Evolutionary conservation across 2,329 filamentous ascomycete genomes (phyloP).

Genomic region (Fusarium sp.): DNA sequence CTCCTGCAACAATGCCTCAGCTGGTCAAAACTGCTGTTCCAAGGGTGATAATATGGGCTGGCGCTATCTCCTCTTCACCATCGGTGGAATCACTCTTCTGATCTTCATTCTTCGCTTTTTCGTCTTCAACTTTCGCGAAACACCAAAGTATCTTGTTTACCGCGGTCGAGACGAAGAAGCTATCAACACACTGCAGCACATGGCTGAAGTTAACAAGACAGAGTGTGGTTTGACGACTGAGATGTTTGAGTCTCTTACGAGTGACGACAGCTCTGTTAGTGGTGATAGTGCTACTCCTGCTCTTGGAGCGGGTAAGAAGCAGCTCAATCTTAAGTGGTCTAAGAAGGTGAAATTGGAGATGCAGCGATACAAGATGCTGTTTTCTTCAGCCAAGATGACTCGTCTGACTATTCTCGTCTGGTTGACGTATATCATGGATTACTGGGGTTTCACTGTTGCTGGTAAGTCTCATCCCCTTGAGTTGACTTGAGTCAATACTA

Average conservation of each 20-base stretch:
- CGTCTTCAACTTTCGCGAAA: conserved; percentile 60
- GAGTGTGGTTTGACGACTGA: conserved; percentile 51
- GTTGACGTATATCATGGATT: conserved; percentile 55
- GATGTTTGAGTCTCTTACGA: conserved; percentile 47
- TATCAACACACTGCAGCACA: conserved; percentile 59
- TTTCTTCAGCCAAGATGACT: conserved; percentile 49
- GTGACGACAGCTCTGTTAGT: conserved; percentile 40
- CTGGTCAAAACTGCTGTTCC: conserved; percentile 51
- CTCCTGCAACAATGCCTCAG: conserved; percentile 54
- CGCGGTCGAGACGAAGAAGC: conserved; percentile 59
- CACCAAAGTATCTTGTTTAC: conserved; percentile 59
- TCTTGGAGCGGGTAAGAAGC: conserved; percentile 31
- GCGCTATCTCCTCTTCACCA: conserved; percentile 58
- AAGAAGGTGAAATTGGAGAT: conserved; percentile 34
- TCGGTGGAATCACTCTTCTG: conserved; percentile 57
- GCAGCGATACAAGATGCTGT: conserved; percentile 49
- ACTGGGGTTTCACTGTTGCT: conserved; percentile 53
- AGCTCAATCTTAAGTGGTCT: conserved; percentile 20
- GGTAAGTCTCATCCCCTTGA: conserved; percentile 37
- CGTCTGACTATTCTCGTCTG: conserved; percentile 51
- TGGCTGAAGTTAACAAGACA: conserved; percentile 55
- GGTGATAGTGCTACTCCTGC: conserved; percentile 25
- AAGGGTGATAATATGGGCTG: conserved; percentile 61
- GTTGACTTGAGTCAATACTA: neutral
- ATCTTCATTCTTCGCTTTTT: conserved; percentile 59